Percentiles rank a stretch among this genome's conserved stretches.
phyloP scores from a whole-genome alignment of 352 stramenopile species.

The Phytophthora cryptogea region DNA sequence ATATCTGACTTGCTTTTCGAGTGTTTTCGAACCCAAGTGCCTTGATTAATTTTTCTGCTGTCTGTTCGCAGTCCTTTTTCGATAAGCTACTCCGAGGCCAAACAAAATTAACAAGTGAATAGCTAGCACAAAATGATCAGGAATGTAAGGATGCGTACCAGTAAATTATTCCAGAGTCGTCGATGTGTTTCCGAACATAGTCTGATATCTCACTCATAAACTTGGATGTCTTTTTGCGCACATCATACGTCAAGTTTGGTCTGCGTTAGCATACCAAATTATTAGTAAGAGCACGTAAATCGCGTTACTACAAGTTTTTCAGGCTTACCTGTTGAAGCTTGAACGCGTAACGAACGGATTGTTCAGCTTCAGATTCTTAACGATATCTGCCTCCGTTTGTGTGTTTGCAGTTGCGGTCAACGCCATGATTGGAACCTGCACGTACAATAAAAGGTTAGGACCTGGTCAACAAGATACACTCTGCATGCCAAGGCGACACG shows the following conservation, averaged over 20 bases:
- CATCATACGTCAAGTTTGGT: conserved; percentile 85
- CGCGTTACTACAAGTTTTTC: background rate
- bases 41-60: conserved; percentile 80
- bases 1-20: conserved; percentile 68
- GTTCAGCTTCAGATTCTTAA: conserved; percentile 70
- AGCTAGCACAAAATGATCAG: background rate
- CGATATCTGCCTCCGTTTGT: conserved; percentile 85
- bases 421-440: conserved; percentile 86
- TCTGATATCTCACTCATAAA: conserved; percentile 83
- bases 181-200: conserved; percentile 79
- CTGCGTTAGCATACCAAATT: conserved; percentile 29
- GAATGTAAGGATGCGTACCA: conserved; percentile 46
- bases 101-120: background rate
- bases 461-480: conserved; percentile 1
- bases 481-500: conserved; percentile 4
- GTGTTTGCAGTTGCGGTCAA: conserved; percentile 87
- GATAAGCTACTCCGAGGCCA: conserved; percentile 57
- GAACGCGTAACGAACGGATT: conserved; percentile 83
- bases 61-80: conserved; percentile 89
- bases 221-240: conserved; percentile 79
- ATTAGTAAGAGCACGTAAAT: conserved; percentile 8
- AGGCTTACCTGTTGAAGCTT: conserved; percentile 82
- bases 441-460: background rate
- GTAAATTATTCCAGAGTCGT: conserved; percentile 91
- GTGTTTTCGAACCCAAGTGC: conserved; percentile 77